Percentiles rank a stretch among this genome's conserved stretches.
Conservation (phyloP, 495 filamentous ascomycete genomes). For the Penicillium soppii region DNA sequence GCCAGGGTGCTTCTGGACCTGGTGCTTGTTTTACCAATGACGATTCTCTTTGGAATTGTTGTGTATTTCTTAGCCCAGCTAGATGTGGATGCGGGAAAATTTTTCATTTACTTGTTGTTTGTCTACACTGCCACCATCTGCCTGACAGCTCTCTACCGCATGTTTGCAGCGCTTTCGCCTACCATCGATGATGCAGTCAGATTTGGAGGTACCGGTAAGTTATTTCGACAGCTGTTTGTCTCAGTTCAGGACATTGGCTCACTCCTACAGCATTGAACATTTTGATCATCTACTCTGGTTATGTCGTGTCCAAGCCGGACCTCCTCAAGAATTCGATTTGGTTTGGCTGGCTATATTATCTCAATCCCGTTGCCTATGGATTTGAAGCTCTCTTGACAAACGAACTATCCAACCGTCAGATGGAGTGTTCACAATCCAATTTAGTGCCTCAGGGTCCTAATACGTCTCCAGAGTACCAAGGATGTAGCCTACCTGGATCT, state of each 20-base stretch:
- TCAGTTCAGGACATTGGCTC: too few relatives aligned
- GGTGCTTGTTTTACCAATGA: slow-evolving; percentile 58
- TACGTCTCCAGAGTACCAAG: too few relatives aligned
- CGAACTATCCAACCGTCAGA: slow-evolving; percentile 54
- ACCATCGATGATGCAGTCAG: slow-evolving; percentile 50
- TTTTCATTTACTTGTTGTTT: slow-evolving; percentile 48
- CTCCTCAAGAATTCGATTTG: slow-evolving; percentile 75
- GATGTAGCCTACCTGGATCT: slow-evolving; percentile 22
- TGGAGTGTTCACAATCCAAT: slow-evolving; percentile 43
- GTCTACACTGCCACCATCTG: slow-evolving; percentile 32
- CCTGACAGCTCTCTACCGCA: slow-evolving; percentile 47
- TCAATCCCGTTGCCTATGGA: slow-evolving; percentile 68
- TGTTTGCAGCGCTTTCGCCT: slow-evolving; percentile 40
- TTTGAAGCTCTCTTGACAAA: slow-evolving; percentile 64
- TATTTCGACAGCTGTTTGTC: too few relatives aligned
- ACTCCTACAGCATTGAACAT: too few relatives aligned
- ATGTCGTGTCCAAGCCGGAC: slow-evolving; percentile 57
- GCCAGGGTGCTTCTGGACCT: slow-evolving; percentile 65
- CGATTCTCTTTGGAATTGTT: slow-evolving; percentile 59
- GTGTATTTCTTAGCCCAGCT: slow-evolving; percentile 68
- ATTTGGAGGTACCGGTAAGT: too few relatives aligned
- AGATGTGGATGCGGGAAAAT: slow-evolving; percentile 37
- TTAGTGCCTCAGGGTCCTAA: too few relatives aligned
- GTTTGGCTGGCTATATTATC: slow-evolving; percentile 68
- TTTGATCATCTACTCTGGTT: slow-evolving; percentile 54